Evolutionary conservation across 305 asterid genomes (phyloP).

Genomic region (Fraxinus platypoda): DNA sequence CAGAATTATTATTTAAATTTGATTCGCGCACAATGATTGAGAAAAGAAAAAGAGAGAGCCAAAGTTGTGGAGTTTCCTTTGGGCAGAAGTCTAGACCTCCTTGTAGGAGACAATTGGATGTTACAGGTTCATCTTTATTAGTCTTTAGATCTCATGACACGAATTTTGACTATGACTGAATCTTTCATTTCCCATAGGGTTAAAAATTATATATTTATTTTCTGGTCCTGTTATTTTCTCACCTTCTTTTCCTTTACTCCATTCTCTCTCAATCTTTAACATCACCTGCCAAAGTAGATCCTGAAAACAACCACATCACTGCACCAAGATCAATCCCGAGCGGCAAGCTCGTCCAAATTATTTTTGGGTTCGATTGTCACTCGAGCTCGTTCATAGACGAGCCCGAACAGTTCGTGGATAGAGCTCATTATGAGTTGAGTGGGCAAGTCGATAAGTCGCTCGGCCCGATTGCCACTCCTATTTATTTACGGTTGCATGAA

Average conservation of each 20-base stretch:
- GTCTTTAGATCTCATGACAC: slow-evolving; percentile 24
- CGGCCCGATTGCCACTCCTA: too few species aligned
- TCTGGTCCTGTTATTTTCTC: slow-evolving; percentile 14
- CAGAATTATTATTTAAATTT: background rate
- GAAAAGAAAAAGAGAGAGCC: slow-evolving; percentile 40
- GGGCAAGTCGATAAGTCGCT: too few species aligned
- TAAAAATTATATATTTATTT: background rate
- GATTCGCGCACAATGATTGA: slow-evolving; percentile 17
- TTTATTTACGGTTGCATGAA: too few species aligned
- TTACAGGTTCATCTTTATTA: slow-evolving; percentile 49
- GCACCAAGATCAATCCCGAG: slow-evolving; percentile 35
- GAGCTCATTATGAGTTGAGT: too few species aligned
- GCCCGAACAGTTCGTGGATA: too few species aligned
- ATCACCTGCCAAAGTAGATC: slow-evolving; percentile 52
- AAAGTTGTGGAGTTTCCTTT: slow-evolving; percentile 55
- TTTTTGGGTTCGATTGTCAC: background rate
- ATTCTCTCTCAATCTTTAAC: slow-evolving; percentile 43
- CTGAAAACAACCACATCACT: slow-evolving; percentile 34
- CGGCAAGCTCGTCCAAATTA: background rate
- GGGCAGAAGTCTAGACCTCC: slow-evolving; percentile 73
- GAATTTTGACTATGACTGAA: slow-evolving; percentile 40
- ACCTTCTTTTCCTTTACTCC: slow-evolving; percentile 62
- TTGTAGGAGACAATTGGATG: slow-evolving; percentile 86
- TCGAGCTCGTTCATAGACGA: background rate
- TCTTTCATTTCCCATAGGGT: background rate